Base-by-base conservation (phyloP, 1,284 basidiomycete species). In the Malassezia obtusa region DNA sequence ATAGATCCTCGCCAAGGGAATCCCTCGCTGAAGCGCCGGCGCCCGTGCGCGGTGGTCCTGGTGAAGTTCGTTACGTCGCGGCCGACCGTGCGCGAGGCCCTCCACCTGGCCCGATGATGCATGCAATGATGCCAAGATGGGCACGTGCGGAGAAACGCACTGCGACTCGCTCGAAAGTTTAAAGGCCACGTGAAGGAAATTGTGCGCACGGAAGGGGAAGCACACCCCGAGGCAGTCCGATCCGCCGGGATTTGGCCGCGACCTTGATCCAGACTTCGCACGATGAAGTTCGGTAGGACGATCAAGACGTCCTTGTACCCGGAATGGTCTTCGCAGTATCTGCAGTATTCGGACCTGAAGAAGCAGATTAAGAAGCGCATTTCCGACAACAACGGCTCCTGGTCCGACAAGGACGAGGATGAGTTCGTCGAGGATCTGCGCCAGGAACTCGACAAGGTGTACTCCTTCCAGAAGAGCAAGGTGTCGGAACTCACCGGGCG, bases 381-480 rank as follows among this genome's bases (percentile, higher is more conserved):
- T 50, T 64, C 62, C 21, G 62, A 63, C 41, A 71, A 71, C 61
- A 60, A 65, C 31, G 67, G 66, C 41, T 44, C 41, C n/a, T 73
- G 71, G 71, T 65, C 67, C 26, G 71, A 72, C 55, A 62, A 67
- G 57, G 71, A 73, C 32, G 71, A 73, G 57, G 68, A 72, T 40
- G 68, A 69, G 40, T 73, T 68, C 48, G 68, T 73, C 24, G 63
- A 61, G 32, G 45, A 68, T 37, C 83, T 96, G 52, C 85, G 88
- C 70, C 79, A 79, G 58, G 90, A 98, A 77, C 80, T 98, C 40
- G 87, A 92, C 72, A 98, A 98, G 79, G 86, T 96, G 52, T 87
- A 95, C 69, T 84, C 85, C 68, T 98, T 98, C 75, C 94, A 98
- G 73, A 87, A 85, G 70, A 77, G 80, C 41, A 98, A 96, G 82